Evolutionary conservation across 169 alveolate genomes (phyloP).

Genomic region (Plasmodium reichenowi): DNA sequence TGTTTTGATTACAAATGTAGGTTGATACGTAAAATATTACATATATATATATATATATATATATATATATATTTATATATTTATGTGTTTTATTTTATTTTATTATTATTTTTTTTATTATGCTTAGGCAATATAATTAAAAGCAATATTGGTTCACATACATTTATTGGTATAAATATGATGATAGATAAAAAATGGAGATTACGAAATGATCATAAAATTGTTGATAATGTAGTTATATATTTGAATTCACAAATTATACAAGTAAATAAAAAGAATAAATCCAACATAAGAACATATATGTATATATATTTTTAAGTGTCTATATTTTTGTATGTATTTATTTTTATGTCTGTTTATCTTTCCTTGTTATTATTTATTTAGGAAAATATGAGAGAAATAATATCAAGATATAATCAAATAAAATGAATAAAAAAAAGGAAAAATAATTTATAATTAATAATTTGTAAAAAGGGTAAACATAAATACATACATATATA

Average conservation of each 20-base stretch:
- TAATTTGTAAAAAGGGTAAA: too few species aligned
- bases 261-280: conserved; percentile 26
- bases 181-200: neutral
- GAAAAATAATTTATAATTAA: too few species aligned
- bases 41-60: neutral
- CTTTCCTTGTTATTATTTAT: neutral
- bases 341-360: conserved; percentile 11
- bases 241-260: conserved; percentile 18
- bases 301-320: neutral
- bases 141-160: conserved; percentile 10
- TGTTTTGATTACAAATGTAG: conserved; percentile 63
- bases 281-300: neutral
- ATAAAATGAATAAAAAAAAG: neutral
- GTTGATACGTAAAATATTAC: neutral
- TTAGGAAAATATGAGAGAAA: conserved; percentile 53
- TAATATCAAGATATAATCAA: conserved; percentile 38
- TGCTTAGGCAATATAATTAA: conserved; percentile 29
- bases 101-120: neutral
- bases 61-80: neutral
- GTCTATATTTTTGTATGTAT: neutral
- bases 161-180: conserved; percentile 36
- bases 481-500: too few species aligned
- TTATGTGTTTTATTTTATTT: neutral
- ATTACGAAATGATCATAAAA: neutral
- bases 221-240: conserved; percentile 9